Conservation (phyloP, 1,284 basidiomycete species). For the Rhodotorula sp. region DNA sequence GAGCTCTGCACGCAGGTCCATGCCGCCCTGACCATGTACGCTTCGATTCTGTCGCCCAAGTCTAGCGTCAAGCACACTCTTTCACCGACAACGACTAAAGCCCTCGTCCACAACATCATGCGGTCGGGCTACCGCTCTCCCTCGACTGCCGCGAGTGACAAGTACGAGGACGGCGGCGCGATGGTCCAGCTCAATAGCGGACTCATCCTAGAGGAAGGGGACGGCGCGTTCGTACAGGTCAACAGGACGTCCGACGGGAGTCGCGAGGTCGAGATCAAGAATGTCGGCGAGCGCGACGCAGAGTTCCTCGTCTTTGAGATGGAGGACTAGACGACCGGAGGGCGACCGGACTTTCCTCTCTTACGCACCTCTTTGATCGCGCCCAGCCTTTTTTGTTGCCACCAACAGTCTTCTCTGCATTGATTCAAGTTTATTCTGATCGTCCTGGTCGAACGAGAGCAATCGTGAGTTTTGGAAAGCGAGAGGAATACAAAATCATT, state of each 20-base stretch:
- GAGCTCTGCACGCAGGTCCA: constrained; percentile 44
- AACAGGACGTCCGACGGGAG: constrained; percentile 46
- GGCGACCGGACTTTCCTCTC: neutral
- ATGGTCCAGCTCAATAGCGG: constrained; percentile 29
- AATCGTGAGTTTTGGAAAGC: no score
- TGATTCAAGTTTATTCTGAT: no score
- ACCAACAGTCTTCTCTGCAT: neutral
- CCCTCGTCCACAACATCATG: constrained; percentile 57
- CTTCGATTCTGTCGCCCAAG: constrained; percentile 55
- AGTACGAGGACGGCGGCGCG: constrained; percentile 51
- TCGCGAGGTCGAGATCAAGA: constrained; percentile 53
- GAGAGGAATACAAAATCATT: no score
- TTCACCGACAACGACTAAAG: constrained; percentile 52
- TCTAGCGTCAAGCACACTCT: constrained; percentile 46
- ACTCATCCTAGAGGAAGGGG: constrained; percentile 57
- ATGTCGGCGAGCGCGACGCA: constrained; percentile 60
- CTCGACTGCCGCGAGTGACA: constrained; percentile 56
- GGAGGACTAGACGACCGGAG: constrained; percentile 11
- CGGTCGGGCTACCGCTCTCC: constrained; percentile 71
- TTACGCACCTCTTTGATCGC: neutral
- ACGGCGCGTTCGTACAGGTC: constrained; percentile 66
- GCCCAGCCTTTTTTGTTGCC: neutral
- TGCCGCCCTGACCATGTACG: constrained; percentile 53
- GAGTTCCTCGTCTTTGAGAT: constrained; percentile 71
- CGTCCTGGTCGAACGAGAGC: no score